Evolutionary conservation across 192 early-diverging fungal genomes (phyloP).

Genomic region (Backusella mclennaniae): DNA sequence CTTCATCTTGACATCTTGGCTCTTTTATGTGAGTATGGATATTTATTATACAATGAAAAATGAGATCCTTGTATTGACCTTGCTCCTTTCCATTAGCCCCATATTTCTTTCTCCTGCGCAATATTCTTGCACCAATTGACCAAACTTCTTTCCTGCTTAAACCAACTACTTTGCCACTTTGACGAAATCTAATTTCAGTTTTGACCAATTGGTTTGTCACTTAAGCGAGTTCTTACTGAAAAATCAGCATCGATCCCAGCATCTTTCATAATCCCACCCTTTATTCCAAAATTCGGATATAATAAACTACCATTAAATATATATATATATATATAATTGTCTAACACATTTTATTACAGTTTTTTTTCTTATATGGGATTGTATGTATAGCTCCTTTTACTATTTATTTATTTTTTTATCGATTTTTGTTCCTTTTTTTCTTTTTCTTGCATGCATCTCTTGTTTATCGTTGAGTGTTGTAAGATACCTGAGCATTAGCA

Average conservation of each 20-base stretch:
- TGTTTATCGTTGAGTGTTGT: conserved; percentile 24
- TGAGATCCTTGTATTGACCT: too few relatives aligned
- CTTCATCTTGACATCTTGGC: too few relatives aligned
- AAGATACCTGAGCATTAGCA: conserved; percentile 53
- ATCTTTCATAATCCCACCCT: neutral
- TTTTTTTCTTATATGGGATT: neutral
- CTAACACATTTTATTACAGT: conserved; percentile 4
- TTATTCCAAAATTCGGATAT: neutral
- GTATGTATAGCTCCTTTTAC: neutral
- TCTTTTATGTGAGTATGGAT: too few relatives aligned
- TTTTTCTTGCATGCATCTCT: neutral
- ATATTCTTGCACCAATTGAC: too few relatives aligned
- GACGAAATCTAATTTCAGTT: too few relatives aligned
- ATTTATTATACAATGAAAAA: too few relatives aligned
- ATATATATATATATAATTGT: neutral
- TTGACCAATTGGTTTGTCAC: too few relatives aligned
- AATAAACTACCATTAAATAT: neutral
- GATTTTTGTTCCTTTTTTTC: neutral
- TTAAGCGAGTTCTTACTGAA: too few relatives aligned
- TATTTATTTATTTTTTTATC: neutral
- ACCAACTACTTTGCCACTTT: too few relatives aligned
- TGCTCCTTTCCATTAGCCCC: too few relatives aligned
- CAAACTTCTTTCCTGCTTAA: too few relatives aligned
- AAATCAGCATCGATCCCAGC: neutral
- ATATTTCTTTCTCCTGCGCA: too few relatives aligned